phyloP scores from a whole-genome alignment of 805 yeast genomes.

The Spathaspora arborariae region DNA sequence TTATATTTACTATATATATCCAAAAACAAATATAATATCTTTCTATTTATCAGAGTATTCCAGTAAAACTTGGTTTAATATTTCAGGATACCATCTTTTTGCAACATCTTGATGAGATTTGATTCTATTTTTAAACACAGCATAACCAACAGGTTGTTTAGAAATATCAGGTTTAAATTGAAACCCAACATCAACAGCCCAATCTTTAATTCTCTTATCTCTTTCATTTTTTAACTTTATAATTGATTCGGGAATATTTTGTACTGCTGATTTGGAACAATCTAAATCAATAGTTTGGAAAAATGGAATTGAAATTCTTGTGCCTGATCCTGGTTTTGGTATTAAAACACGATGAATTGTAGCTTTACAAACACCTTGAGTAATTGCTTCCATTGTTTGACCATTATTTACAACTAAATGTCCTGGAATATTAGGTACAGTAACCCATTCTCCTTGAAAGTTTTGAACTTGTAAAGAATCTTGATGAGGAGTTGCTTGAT shows the following conservation, averaged over 20 bases:
- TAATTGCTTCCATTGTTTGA: constrained; percentile 57
- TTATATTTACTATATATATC: too few species aligned
- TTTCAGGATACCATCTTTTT: constrained; percentile 39
- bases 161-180: constrained; percentile 35
- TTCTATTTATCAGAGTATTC: constrained; percentile 12
- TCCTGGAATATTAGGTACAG: constrained; percentile 46
- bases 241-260: constrained; percentile 25
- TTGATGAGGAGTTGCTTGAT: constrained; percentile 47
- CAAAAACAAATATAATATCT: not conserved
- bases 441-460: constrained; percentile 53
- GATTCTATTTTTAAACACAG: constrained; percentile 44
- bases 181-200: constrained; percentile 38
- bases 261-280: constrained; percentile 25
- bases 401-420: constrained; percentile 57
- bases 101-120: constrained; percentile 44
- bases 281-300: constrained; percentile 46
- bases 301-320: constrained; percentile 45
- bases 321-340: constrained; percentile 37
- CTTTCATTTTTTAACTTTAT: constrained; percentile 28
- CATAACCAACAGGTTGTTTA: constrained; percentile 43
- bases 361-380: constrained; percentile 56
- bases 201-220: constrained; percentile 29
- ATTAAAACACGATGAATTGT: constrained; percentile 53
- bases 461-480: constrained; percentile 56
- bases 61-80: constrained; percentile 29